These are phyloP conservation scores for Plasmodium vivax DNA, from an alignment of 169 alveolate species.

Conservation along the genomic window DNA sequence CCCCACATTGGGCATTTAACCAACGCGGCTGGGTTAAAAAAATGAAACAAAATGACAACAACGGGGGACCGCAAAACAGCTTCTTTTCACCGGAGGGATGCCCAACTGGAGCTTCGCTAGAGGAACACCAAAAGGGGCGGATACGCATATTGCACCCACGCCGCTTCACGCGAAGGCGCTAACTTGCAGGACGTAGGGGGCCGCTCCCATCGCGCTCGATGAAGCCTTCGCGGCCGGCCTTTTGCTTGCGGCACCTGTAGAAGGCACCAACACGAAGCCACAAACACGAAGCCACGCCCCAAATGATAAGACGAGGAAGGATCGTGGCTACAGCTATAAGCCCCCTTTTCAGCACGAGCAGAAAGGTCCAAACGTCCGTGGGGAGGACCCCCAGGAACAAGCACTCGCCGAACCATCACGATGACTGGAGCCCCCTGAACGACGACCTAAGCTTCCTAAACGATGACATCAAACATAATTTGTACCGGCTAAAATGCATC, in stretches of 20 bases:
- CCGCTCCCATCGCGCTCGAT: neutral
- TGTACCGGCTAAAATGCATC: constrained; percentile 64
- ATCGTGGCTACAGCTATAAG: neutral
- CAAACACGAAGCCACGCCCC: neutral
- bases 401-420: neutral
- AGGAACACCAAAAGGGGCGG: neutral
- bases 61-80: neutral
- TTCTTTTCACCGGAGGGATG: neutral
- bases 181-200: neutral
- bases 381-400: neutral
- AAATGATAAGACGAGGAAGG: constrained; percentile 44
- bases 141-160: neutral
- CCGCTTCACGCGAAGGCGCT: neutral
- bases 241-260: neutral
- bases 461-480: constrained; percentile 58
- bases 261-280: neutral
- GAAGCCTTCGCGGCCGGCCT: neutral
- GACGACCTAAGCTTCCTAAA: constrained; percentile 22
- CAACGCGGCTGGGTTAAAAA: neutral
- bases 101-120: neutral
- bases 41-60: neutral
- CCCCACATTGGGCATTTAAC: neutral
- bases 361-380: constrained; percentile 10
- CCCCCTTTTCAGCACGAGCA: constrained; percentile 4
- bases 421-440: neutral